Conservation (phyloP, 306 rosid genomes). For the Begonia loranthoides region DNA sequence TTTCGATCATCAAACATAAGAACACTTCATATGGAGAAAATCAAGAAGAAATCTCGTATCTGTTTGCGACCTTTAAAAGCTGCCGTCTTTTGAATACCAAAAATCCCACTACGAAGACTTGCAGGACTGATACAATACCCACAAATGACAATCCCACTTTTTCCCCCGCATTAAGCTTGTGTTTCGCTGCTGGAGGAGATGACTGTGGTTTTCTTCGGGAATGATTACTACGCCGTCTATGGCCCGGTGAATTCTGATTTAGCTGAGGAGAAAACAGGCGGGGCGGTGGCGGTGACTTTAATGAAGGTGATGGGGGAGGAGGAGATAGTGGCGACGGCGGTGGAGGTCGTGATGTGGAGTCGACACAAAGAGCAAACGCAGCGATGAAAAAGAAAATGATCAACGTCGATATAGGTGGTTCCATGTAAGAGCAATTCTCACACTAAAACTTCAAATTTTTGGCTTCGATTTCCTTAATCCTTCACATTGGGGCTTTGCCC, state of each 20-base stretch:
- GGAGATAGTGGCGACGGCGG: neutral
- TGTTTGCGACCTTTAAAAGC: slow-evolving; percentile 32
- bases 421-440: slow-evolving; percentile 35
- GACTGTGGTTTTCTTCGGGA: neutral
- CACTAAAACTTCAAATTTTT: slow-evolving; percentile 3
- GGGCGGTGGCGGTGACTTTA: neutral
- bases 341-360: slow-evolving; percentile 17
- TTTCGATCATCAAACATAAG: no score
- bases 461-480: slow-evolving; percentile 12
- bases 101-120: slow-evolving; percentile 58
- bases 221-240: neutral
- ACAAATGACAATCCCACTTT: slow-evolving; percentile 54
- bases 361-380: slow-evolving; percentile 26
- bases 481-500: slow-evolving; percentile 28
- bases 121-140: slow-evolving; percentile 55
- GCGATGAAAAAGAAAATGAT: slow-evolving; percentile 26
- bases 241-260: neutral
- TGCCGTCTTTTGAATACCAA: slow-evolving; percentile 65
- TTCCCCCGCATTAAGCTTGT: slow-evolving; percentile 49
- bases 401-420: slow-evolving; percentile 29
- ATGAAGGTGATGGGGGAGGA: neutral
- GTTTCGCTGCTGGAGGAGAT: neutral
- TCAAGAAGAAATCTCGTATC: slow-evolving; percentile 24
- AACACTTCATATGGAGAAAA: slow-evolving; percentile 10
- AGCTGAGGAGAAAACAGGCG: neutral